Evolutionary conservation across 2,329 filamentous ascomycete species (phyloP).

Genomic region (Calonectria naviculata): DNA sequence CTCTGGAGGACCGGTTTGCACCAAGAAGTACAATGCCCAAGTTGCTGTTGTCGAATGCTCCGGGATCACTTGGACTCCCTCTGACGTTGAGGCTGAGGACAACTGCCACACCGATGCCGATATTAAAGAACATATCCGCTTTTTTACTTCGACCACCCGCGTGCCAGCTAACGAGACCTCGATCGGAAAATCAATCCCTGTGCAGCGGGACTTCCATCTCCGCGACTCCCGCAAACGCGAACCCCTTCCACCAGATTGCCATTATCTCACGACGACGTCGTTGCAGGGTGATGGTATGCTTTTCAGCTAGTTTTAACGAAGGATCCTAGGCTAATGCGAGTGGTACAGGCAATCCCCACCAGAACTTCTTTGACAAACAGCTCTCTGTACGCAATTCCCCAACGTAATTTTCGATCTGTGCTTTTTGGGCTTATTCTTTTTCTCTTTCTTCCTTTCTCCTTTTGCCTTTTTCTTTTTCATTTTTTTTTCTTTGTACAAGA

Average conservation of each 20-base stretch:
- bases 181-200: neutral
- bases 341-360: conserved; percentile 9
- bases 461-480: too few species aligned
- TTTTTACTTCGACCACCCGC: neutral
- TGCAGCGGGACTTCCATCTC: neutral
- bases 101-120: neutral
- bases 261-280: neutral
- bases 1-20: conserved; percentile 5
- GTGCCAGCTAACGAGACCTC: neutral
- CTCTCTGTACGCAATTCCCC: neutral
- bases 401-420: too few species aligned
- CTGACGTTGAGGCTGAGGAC: neutral
- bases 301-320: neutral
- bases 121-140: neutral
- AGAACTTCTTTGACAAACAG: conserved; percentile 12
- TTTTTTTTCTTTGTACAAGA: neutral
- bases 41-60: conserved; percentile 7
- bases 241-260: neutral
- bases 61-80: neutral
- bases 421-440: neutral
- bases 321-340: neutral
- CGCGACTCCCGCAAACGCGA: neutral
- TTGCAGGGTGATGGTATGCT: neutral
- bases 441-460: neutral
- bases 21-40: neutral